Evolutionary conservation across 2,329 filamentous ascomycete genomes (phyloP).

Genomic region (Tolypocladium sp.): DNA sequence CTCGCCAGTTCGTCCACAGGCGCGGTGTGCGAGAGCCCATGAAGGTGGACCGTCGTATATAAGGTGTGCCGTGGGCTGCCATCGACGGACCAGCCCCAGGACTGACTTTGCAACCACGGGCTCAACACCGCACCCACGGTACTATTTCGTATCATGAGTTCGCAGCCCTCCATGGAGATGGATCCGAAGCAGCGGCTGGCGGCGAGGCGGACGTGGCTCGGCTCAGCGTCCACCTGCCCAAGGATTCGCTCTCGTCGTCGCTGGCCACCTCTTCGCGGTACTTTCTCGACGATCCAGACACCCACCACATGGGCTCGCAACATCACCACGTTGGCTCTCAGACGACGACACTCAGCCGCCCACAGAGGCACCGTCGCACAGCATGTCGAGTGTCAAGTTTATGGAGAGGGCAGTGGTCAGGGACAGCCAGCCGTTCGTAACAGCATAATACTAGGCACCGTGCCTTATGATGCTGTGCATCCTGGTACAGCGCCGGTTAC

Average conservation of each 20-base stretch:
- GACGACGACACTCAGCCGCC: conserved; percentile 12
- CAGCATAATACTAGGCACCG: background rate
- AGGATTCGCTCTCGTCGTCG: conserved; percentile 13
- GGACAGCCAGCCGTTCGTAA: background rate
- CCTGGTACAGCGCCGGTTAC: conserved; percentile 7
- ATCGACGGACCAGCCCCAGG: background rate
- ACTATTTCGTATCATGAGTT: background rate
- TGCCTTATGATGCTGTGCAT: conserved; percentile 8
- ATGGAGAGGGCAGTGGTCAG: conserved; percentile 7
- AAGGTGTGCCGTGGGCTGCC: background rate
- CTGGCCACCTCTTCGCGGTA: conserved; percentile 14
- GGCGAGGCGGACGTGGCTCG: conserved; percentile 3
- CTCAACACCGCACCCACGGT: background rate
- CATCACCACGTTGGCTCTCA: conserved; percentile 15
- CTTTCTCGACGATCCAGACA: conserved; percentile 14
- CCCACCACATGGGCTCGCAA: conserved; percentile 10
- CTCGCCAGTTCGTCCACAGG: background rate
- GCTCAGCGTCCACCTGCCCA: conserved; percentile 15
- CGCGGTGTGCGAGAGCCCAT: background rate
- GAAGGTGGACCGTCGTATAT: background rate
- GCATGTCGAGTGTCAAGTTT: conserved; percentile 11
- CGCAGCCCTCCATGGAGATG: background rate
- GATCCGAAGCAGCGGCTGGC: background rate
- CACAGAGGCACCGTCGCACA: conserved; percentile 11
- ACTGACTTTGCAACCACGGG: too few relatives aligned